These are phyloP conservation scores for Sporisorium reilianum DNA, from an alignment of 1,284 basidiomycete genomes.

Conservation along the genomic window DNA sequence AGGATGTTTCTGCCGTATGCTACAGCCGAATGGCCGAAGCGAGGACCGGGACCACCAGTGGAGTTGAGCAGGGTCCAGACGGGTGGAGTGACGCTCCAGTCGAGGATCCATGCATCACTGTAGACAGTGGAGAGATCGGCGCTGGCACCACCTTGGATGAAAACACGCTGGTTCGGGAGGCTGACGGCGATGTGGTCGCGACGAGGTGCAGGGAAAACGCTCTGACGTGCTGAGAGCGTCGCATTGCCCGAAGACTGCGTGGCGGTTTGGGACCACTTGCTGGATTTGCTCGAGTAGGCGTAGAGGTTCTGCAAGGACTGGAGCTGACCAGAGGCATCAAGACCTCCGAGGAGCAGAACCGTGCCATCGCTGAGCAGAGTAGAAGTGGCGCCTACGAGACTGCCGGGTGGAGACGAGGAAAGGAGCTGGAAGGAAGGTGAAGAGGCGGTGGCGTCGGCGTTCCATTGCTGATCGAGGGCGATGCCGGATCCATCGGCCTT, in stretches of 20 bases:
- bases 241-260: slow-evolving; percentile 11
- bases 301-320: slow-evolving; percentile 52
- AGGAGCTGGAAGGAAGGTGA: slow-evolving; percentile 29
- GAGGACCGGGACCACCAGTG: slow-evolving; percentile 46
- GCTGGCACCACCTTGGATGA: slow-evolving; percentile 61
- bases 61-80: slow-evolving; percentile 49
- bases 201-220: slow-evolving; percentile 46
- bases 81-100: slow-evolving; percentile 59
- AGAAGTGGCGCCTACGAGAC: slow-evolving; percentile 50
- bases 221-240: slow-evolving; percentile 5
- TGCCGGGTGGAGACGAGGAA: slow-evolving; percentile 31
- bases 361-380: slow-evolving; percentile 63
- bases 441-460: slow-evolving; percentile 16
- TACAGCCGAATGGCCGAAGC: slow-evolving; percentile 60
- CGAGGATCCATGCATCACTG: slow-evolving; percentile 64
- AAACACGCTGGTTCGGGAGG: slow-evolving; percentile 55
- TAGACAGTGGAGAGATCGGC: slow-evolving; percentile 56
- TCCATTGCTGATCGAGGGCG: slow-evolving; percentile 51
- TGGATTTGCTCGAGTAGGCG: slow-evolving; percentile 36
- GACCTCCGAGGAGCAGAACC: slow-evolving; percentile 56
- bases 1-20: slow-evolving; percentile 57
- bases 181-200: slow-evolving; percentile 61
- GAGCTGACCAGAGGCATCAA: slow-evolving; percentile 43
- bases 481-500: slow-evolving; percentile 58
- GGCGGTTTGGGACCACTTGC: slow-evolving; percentile 41